These are phyloP conservation scores for Meyerozyma athensensis DNA, from an alignment of 1,139 yeast species.

Conservation along the genomic window DNA sequence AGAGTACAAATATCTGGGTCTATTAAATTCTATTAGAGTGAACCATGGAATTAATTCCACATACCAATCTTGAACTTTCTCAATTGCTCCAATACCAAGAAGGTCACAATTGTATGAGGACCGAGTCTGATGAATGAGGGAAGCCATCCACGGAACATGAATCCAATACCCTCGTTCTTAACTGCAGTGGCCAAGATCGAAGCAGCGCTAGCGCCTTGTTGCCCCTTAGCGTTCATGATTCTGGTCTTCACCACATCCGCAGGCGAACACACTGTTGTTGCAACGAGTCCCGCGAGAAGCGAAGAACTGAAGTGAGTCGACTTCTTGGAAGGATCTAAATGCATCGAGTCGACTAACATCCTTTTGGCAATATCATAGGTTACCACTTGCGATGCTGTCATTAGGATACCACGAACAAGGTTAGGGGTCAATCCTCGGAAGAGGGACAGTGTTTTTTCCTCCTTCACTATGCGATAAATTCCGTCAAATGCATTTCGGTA, in stretches of 20 bases:
- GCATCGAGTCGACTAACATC: conserved; percentile 45
- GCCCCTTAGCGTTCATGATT: conserved; percentile 68
- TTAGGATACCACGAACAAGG: conserved; percentile 71
- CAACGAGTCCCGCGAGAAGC: conserved; percentile 75
- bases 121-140: conserved; percentile 85
- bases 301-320: conserved; percentile 77
- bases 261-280: conserved; percentile 88
- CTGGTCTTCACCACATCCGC: conserved; percentile 89
- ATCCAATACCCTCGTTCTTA: conserved; percentile 64
- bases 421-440: conserved; percentile 78
- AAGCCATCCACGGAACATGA: conserved; percentile 88
- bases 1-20: no score
- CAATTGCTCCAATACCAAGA: conserved; percentile 74
- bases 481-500: conserved; percentile 82
- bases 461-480: conserved; percentile 49
- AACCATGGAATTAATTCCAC: conserved; percentile 15
- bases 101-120: conserved; percentile 85
- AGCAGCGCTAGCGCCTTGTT: conserved; percentile 44
- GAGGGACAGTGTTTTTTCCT: conserved; percentile 59
- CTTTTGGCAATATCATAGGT: conserved; percentile 77
- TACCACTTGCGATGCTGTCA: conserved; percentile 91
- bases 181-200: conserved; percentile 53
- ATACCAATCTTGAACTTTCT: conserved; percentile 55
- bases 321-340: conserved; percentile 57
- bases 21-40: no score